Conservation (phyloP, 495 filamentous ascomycete species). For the Usnea hakonensis region DNA sequence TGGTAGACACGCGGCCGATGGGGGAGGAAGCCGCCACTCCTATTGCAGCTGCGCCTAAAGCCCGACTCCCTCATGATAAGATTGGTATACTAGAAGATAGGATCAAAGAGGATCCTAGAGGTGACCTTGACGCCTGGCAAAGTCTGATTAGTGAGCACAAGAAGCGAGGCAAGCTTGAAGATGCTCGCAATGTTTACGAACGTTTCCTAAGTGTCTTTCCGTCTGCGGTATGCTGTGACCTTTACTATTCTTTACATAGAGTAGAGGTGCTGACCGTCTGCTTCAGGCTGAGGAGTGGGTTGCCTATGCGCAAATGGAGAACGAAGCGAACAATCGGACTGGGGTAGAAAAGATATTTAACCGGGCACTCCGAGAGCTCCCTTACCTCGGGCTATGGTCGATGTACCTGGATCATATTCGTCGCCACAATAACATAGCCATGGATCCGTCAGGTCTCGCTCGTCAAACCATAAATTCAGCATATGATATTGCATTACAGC, state of each 20-base stretch:
- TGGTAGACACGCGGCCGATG: constrained; percentile 37
- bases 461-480: constrained; percentile 69
- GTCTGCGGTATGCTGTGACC: constrained; percentile 62
- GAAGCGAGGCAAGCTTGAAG: constrained; percentile 70
- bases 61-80: constrained; percentile 65
- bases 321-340: constrained; percentile 67
- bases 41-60: constrained; percentile 35
- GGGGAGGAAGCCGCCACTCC: constrained; percentile 33
- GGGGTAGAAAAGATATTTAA: constrained; percentile 76
- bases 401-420: constrained; percentile 94
- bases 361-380: constrained; percentile 60
- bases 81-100: constrained; percentile 83
- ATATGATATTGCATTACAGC: constrained; percentile 84
- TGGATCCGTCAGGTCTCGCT: constrained; percentile 66
- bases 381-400: constrained; percentile 80
- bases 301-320: constrained; percentile 77
- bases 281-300: constrained; percentile 84
- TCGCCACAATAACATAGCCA: constrained; percentile 75
- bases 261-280: constrained; percentile 6
- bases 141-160: constrained; percentile 78
- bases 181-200: constrained; percentile 72
- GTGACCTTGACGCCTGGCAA: constrained; percentile 86
- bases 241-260: neutral
- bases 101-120: constrained; percentile 81
- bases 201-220: constrained; percentile 83